Conservation (phyloP, 495 filamentous ascomycete species). For the Penicillium atrosanguineum region DNA sequence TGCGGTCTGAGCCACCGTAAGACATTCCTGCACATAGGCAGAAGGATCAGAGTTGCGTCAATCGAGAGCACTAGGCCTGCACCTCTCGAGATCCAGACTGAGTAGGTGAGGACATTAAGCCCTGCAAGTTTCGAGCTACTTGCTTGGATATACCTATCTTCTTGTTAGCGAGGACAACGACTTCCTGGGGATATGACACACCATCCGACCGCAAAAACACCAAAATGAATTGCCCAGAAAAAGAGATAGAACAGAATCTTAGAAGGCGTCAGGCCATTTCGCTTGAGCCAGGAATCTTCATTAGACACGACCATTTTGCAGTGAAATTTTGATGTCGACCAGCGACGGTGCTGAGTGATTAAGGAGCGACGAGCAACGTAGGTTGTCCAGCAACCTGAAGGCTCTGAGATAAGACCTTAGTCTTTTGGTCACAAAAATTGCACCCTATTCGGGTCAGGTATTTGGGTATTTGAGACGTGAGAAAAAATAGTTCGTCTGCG, state of each 20-base stretch:
- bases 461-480: not conserved
- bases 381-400: constrained; percentile 29
- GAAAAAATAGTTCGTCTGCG: constrained; percentile 1
- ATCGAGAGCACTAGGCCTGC: constrained; percentile 79
- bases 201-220: constrained; percentile 86
- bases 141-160: constrained; percentile 71
- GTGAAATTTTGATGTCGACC: constrained; percentile 17
- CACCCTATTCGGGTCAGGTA: not conserved
- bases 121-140: constrained; percentile 61
- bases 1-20: constrained; percentile 82
- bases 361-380: constrained; percentile 23
- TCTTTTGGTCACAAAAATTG: not conserved
- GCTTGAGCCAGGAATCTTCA: constrained; percentile 18
- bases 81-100: constrained; percentile 94
- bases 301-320: constrained; percentile 16
- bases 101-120: constrained; percentile 80
- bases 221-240: constrained; percentile 83
- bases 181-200: constrained; percentile 33
- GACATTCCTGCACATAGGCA: constrained; percentile 93
- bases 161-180: constrained; percentile 3
- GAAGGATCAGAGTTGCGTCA: constrained; percentile 81
- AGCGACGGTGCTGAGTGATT: constrained; percentile 14
- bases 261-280: constrained; percentile 60
- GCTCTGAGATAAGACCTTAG: not conserved
- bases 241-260: constrained; percentile 79